phyloP scores from a whole-genome alignment of 495 filamentous ascomycete genomes.

The Aspergillus incahuasiensis region DNA sequence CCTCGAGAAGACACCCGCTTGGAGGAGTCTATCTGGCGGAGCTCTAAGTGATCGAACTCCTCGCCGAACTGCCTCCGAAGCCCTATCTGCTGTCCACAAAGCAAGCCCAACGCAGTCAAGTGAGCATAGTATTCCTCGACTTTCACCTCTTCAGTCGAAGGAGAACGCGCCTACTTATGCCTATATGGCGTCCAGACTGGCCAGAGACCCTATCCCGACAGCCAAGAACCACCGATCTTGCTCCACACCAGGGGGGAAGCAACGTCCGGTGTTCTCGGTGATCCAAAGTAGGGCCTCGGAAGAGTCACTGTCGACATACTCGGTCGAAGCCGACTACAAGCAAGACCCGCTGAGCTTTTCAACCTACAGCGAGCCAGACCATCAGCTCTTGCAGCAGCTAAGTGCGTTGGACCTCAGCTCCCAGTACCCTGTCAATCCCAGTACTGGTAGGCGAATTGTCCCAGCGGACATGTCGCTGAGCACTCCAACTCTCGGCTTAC shows the following conservation, averaged over 20 bases:
- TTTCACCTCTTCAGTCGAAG: neutral
- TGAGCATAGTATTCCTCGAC: slow-evolving; percentile 3
- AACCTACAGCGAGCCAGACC: slow-evolving; percentile 38
- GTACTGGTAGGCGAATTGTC: neutral
- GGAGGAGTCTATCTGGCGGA: slow-evolving; percentile 33
- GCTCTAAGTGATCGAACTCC: slow-evolving; percentile 19
- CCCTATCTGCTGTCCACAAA: slow-evolving; percentile 37
- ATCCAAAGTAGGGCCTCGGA: slow-evolving; percentile 32
- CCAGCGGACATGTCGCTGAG: slow-evolving; percentile 30
- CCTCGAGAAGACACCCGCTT: slow-evolving; percentile 26
- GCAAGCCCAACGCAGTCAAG: slow-evolving; percentile 27
- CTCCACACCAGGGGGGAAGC: slow-evolving; percentile 16
- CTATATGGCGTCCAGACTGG: slow-evolving; percentile 23
- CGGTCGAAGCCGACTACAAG: slow-evolving; percentile 31
- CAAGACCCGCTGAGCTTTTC: slow-evolving; percentile 26
- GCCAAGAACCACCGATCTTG: slow-evolving; percentile 23
- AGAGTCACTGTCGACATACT: slow-evolving; percentile 34
- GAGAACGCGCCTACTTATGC: slow-evolving; percentile 30
- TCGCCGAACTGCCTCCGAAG: slow-evolving; percentile 33
- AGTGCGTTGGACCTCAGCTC: slow-evolving; percentile 22
- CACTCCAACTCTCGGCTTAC: slow-evolving; percentile 22
- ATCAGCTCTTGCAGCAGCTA: slow-evolving; percentile 15
- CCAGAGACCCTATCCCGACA: slow-evolving; percentile 14
- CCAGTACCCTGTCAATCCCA: slow-evolving; percentile 24
- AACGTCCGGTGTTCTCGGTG: slow-evolving; percentile 11